Conservation (phyloP, 1,284 basidiomycete species). For the Athelia psychrophila region DNA sequence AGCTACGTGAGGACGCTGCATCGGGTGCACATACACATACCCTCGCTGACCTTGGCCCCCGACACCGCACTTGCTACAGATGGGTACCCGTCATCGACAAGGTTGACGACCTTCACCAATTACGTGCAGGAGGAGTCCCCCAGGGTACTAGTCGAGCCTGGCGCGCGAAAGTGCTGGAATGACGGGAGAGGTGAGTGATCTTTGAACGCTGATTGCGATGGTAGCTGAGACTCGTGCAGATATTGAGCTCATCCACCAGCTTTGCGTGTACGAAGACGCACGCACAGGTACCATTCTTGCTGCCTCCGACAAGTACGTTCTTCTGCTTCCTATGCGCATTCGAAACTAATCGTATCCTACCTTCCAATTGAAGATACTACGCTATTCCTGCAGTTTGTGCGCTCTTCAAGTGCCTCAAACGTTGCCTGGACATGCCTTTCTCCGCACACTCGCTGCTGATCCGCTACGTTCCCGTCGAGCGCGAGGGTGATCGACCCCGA, state of each 20-base stretch:
- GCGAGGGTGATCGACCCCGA: slow-evolving; percentile 93
- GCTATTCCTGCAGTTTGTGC: slow-evolving; percentile 83
- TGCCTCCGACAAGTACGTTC: slow-evolving; percentile 70
- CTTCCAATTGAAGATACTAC: slow-evolving; percentile 64
- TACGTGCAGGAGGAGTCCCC: slow-evolving; percentile 77
- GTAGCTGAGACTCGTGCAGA: slow-evolving; percentile 46
- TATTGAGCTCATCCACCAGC: slow-evolving; percentile 70
- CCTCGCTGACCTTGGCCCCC: slow-evolving; percentile 72
- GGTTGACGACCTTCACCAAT: slow-evolving; percentile 64
- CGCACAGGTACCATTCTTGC: slow-evolving; percentile 74
- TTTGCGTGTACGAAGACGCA: slow-evolving; percentile 76
- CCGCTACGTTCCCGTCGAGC: slow-evolving; percentile 73
- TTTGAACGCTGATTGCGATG: not conserved
- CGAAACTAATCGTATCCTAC: not conserved
- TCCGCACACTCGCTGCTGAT: slow-evolving; percentile 75
- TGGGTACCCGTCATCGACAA: slow-evolving; percentile 40
- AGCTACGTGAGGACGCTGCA: slow-evolving; percentile 88
- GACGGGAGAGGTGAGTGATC: slow-evolving; percentile 59
- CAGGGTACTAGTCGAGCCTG: slow-evolving; percentile 58
- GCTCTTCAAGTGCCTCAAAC: slow-evolving; percentile 79
- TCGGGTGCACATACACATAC: slow-evolving; percentile 79
- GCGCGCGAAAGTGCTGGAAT: slow-evolving; percentile 82
- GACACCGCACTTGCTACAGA: slow-evolving; percentile 67
- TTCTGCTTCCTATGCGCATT: slow-evolving; percentile 8
- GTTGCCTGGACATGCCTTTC: slow-evolving; percentile 66